Evolutionary conservation across 2,329 filamentous ascomycete species (phyloP).

Genomic region (Myriosclerotinia curreyana): DNA sequence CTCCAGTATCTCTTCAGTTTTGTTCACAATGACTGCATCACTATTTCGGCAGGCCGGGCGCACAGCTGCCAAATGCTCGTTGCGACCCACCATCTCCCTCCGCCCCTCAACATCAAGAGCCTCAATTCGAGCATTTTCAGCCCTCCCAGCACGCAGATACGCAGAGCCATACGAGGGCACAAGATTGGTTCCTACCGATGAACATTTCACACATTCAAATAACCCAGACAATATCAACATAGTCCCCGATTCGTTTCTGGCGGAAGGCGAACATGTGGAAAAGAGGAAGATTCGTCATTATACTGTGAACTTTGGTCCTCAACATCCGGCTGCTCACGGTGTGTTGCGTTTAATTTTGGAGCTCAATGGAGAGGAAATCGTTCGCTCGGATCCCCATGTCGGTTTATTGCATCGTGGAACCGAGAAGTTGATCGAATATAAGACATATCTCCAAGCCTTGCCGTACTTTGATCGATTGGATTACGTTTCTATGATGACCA

Average conservation of each 20-base stretch:
- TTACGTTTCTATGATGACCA: conserved; percentile 99
- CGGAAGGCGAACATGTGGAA: conserved; percentile 46
- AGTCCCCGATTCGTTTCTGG: conserved; percentile 41
- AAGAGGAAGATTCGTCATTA: conserved; percentile 94
- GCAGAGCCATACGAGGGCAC: conserved; percentile 55
- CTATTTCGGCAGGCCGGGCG: conserved; percentile 70
- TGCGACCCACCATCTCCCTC: conserved; percentile 42
- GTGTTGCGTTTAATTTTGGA: conserved; percentile 97
- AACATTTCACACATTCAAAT: conserved; percentile 59
- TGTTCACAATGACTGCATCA: conserved; percentile 63
- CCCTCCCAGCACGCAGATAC: conserved; percentile 59
- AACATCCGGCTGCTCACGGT: conserved; percentile 97
- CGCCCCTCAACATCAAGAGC: conserved; percentile 40
- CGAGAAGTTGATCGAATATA: conserved; percentile 99
- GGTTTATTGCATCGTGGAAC: conserved; percentile 94
- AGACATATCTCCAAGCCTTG: conserved; percentile 96
- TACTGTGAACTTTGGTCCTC: conserved; percentile 98
- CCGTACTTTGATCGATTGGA: conserved; percentile 99
- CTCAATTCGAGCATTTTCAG: conserved; percentile 61
- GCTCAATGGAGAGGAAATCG: conserved; percentile 95
- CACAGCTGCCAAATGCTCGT: conserved; percentile 65
- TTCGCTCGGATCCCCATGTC: conserved; percentile 94
- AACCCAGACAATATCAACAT: conserved; percentile 36
- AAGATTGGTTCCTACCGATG: conserved; percentile 56
- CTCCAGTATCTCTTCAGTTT: conserved; percentile 27